Evolutionary conservation across 148 eudicot species (phyloP).

Genomic region (Amaranthus palmeri): DNA sequence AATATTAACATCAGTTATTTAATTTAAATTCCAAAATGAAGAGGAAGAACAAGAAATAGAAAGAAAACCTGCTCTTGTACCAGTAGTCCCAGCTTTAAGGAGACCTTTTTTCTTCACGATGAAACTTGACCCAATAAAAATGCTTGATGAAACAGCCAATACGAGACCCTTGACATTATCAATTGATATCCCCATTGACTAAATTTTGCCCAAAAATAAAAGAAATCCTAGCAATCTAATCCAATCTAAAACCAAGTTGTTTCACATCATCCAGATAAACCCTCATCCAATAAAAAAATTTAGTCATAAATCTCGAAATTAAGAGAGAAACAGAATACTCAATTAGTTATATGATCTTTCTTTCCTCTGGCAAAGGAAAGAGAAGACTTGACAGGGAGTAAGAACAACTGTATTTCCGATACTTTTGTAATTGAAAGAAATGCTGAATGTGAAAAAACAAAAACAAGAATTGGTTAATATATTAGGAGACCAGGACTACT

Average conservation of each 20-base stretch:
- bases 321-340: not conserved
- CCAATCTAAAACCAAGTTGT: conserved; percentile 3
- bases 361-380: not conserved
- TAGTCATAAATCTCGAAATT: not conserved
- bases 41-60: not conserved
- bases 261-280: not conserved
- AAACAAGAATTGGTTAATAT: no score
- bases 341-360: no score
- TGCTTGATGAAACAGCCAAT: conserved; percentile 77
- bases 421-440: conserved; percentile 2
- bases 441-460: no score
- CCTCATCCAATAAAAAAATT: not conserved
- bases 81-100: conserved; percentile 56
- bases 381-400: not conserved
- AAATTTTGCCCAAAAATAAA: not conserved
- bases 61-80: conserved; percentile 71
- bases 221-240: not conserved
- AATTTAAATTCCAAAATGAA: not conserved
- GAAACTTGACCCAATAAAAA: conserved; percentile 88
- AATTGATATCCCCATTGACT: conserved; percentile 38
- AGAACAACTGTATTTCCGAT: conserved; percentile 27
- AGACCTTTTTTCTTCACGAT: conserved; percentile 95
- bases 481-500: no score
- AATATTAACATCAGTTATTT: not conserved
- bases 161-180: conserved; percentile 70